phyloP scores from a whole-genome alignment of 176 grass and related monocot genomes.

The Thalia dealbata region DNA sequence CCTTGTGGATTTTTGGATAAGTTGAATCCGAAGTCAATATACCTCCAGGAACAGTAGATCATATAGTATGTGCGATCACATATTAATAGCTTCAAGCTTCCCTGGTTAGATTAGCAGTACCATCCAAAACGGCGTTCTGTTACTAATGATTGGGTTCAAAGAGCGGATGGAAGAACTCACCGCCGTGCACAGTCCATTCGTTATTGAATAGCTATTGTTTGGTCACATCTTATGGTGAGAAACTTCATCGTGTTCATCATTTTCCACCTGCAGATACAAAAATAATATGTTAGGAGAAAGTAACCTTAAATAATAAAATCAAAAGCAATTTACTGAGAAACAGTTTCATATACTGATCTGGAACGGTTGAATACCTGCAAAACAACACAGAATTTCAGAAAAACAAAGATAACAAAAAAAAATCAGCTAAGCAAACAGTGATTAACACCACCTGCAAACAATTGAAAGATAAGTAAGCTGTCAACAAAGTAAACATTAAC shows the following conservation, averaged over 20 bases:
- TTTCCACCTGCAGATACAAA: conserved; percentile 33
- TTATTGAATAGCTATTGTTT: neutral
- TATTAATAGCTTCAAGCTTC: neutral
- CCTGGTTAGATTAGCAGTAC: neutral
- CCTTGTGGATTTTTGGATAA: too few relatives aligned
- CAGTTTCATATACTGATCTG: conserved; percentile 28
- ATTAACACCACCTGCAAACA: conserved; percentile 36
- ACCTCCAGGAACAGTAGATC: too few relatives aligned
- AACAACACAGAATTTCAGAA: conserved; percentile 36
- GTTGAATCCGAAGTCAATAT: too few relatives aligned
- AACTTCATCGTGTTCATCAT: neutral
- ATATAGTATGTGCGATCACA: neutral
- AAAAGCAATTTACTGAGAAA: conserved; percentile 13
- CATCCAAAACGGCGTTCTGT: too few relatives aligned
- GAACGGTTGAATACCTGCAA: conserved; percentile 60
- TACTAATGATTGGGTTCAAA: too few relatives aligned
- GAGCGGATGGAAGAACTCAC: neutral
- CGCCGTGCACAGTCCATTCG: neutral
- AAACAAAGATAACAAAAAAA: conserved; percentile 26
- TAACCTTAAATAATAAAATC: conserved; percentile 2
- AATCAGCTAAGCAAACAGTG: conserved; percentile 23
- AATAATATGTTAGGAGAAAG: conserved; percentile 2
- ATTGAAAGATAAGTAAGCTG: conserved; percentile 27
- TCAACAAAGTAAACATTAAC: conserved; percentile 10
- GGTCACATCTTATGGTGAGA: neutral